A percentile compares a stretch with the other conserved stretches of the same genome.
These are phyloP conservation scores for Epichloe baconii DNA, from an alignment of 2,329 filamentous ascomycete species.

Conservation along the genomic window DNA sequence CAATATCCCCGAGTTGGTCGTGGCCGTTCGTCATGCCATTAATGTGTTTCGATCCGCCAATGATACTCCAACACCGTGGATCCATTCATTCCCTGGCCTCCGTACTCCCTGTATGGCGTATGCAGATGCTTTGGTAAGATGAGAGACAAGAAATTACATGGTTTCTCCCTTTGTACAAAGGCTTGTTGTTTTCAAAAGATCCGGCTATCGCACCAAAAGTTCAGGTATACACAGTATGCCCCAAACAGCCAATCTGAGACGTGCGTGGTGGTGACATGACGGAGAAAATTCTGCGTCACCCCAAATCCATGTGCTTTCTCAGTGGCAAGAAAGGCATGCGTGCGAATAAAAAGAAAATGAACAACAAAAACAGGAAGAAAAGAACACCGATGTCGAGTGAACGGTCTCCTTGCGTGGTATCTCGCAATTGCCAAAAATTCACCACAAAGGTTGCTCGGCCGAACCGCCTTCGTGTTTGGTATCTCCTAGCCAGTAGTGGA, in stretches of 20 bases:
- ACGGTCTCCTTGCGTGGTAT: constrained; percentile 3
- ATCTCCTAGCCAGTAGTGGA: constrained; percentile 3
- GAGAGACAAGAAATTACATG: background rate
- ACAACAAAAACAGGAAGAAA: background rate
- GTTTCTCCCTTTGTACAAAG: background rate
- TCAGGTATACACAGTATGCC: background rate
- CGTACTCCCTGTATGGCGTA: background rate
- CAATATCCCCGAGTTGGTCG: background rate
- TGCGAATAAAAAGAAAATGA: background rate
- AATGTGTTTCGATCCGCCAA: background rate
- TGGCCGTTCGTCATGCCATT: background rate
- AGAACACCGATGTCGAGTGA: background rate
- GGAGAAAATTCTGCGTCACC: background rate
- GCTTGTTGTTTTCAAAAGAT: background rate
- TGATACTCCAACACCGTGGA: background rate
- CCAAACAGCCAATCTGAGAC: background rate
- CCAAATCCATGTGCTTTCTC: background rate
- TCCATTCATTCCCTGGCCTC: background rate
- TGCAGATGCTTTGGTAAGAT: background rate
- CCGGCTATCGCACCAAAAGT: background rate
- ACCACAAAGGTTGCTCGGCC: background rate
- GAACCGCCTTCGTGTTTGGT: constrained; percentile 1
- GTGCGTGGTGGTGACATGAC: background rate
- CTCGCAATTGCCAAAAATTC: background rate
- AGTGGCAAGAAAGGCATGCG: background rate